Percentiles rank a stretch among this genome's conserved stretches.
phyloP scores from a whole-genome alignment of 257 asterid genomes.

The Mitragyna speciosa region DNA sequence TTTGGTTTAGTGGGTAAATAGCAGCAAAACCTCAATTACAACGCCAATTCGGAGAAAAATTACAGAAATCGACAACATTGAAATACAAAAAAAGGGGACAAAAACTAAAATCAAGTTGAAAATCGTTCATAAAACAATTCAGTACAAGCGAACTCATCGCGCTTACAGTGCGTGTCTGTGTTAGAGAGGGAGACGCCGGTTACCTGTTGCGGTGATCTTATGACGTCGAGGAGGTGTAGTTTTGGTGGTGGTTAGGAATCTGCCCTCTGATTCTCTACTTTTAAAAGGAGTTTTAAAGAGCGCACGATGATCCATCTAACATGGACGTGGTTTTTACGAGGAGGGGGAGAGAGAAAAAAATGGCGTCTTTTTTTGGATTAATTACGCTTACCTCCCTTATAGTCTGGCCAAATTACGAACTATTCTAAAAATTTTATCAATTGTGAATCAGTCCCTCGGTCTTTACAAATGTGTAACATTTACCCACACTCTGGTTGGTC shows the following conservation, averaged over 20 bases:
- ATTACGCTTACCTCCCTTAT: no score
- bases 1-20: background rate
- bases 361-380: no score
- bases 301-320: no score
- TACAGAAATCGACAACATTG: background rate
- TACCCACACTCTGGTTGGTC: no score
- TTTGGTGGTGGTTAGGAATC: background rate
- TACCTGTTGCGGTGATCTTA: background rate
- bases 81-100: no score
- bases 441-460: no score
- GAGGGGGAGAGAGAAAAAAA: no score
- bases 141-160: background rate
- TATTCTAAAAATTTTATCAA: no score
- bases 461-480: no score
- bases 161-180: background rate
- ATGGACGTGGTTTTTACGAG: no score
- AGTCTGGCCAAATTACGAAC: no score
- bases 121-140: background rate
- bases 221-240: conserved; percentile 15
- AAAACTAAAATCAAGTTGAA: background rate
- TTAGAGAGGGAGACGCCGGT: background rate
- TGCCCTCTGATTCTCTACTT: background rate
- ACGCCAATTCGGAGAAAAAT: background rate
- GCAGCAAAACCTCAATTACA: background rate
- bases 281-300: no score